Conservation (phyloP, 129 eudicot species). For the Silybum marianum region DNA sequence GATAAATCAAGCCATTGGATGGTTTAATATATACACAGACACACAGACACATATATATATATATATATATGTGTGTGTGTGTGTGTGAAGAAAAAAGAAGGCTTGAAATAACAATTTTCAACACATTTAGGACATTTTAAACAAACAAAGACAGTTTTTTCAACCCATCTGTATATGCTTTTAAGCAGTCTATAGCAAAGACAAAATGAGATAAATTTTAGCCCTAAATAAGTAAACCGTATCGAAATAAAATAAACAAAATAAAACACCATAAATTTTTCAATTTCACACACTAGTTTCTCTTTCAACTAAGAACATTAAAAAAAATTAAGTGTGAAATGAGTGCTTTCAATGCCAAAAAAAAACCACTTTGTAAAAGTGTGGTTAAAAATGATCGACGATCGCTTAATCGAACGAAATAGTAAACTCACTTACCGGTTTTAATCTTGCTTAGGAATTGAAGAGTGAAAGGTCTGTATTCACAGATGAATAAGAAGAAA, state of each 20-base stretch:
- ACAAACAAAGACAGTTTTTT: conserved; percentile 22
- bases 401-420: neutral
- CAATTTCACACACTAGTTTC: conserved; percentile 13
- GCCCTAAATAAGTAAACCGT: conserved; percentile 1
- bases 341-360: neutral
- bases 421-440: conserved; percentile 21
- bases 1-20: neutral
- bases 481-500: conserved; percentile 29
- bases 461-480: conserved; percentile 24
- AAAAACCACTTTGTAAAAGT: neutral
- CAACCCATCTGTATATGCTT: conserved; percentile 22
- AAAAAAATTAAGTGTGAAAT: neutral
- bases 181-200: conserved; percentile 1
- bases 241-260: neutral
- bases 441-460: neutral
- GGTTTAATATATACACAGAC: neutral
- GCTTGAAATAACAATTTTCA: neutral
- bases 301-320: neutral
- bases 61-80: too few relatives aligned
- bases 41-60: too few relatives aligned
- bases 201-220: conserved; percentile 16
- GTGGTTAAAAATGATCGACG: neutral
- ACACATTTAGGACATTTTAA: neutral
- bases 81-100: neutral
- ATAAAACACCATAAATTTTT: conserved; percentile 9